These are phyloP conservation scores for Davidsoniella neocaledoniae DNA, from an alignment of 2,329 filamentous ascomycete species.

Conservation along the genomic window DNA sequence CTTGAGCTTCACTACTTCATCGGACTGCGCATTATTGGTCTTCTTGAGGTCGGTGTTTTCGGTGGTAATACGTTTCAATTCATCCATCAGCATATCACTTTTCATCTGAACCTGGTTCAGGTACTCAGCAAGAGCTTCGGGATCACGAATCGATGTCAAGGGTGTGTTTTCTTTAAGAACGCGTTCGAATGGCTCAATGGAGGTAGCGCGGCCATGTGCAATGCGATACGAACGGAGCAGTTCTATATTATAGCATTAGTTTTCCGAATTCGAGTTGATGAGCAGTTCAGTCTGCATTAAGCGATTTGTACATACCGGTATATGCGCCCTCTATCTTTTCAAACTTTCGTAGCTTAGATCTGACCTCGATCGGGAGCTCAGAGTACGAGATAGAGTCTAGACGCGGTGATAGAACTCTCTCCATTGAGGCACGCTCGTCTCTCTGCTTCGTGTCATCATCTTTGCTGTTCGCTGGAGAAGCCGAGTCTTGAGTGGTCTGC, in stretches of 20 bases:
- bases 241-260: slow-evolving; percentile 32
- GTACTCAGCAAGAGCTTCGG: slow-evolving; percentile 73
- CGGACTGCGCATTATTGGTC: slow-evolving; percentile 37
- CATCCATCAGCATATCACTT: slow-evolving; percentile 83
- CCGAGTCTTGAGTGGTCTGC: neutral
- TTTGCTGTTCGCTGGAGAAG: neutral
- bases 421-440: neutral
- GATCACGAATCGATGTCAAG: slow-evolving; percentile 72
- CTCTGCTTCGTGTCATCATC: neutral
- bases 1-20: slow-evolving; percentile 25
- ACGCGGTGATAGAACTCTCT: neutral
- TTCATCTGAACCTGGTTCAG: slow-evolving; percentile 73
- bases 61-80: slow-evolving; percentile 69
- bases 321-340: slow-evolving; percentile 82
- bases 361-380: slow-evolving; percentile 59
- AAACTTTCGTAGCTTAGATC: slow-evolving; percentile 62
- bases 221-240: slow-evolving; percentile 81
- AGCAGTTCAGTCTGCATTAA: neutral
- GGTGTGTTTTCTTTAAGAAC: slow-evolving; percentile 85
- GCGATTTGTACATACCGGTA: slow-evolving; percentile 40
- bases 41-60: slow-evolving; percentile 70
- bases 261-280: neutral
- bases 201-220: slow-evolving; percentile 69
- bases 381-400: slow-evolving; percentile 16
- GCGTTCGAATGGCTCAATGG: slow-evolving; percentile 87